Base-by-base conservation (phyloP, 2,329 filamentous ascomycete genomes). In the Cercospora sp. region DNA sequence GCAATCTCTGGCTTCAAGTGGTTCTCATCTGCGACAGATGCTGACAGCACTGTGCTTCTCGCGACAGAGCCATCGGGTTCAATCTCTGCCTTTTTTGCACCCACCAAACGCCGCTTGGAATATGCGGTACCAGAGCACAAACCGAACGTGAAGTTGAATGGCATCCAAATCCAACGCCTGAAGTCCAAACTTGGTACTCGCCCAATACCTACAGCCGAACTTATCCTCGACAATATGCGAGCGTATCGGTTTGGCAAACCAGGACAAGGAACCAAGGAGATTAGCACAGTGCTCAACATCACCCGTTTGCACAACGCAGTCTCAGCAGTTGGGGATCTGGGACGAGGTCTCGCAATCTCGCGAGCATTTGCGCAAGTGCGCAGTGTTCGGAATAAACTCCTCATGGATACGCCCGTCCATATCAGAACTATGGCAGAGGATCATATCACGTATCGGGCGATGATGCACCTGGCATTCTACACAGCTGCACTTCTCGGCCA, bases 171-270 rank as follows among this genome's bases (percentile, higher is more conserved):
- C 70, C 87, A 89, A 66, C 84, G 90, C 0, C 81, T 93, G 16
- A 93, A 93, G 79, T 86, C 87, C 77, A 93, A 93, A 74, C 83
- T 91, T 3, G 91, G 90, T 28, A 93, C 90, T 0, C 86, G 86
- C 58, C 83, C 88, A 0, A 81, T 93, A 0, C 90, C 91, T 0
- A 93, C 91, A 0, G 91, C 90, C 0, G 90, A 93, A 76, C 83
- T 93, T 0, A 89, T 90, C 68, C 82, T 81, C n/a, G 42, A 75
- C 63, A 68, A 75, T 36, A 75, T 76, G 9, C 76, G 79, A 36
- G 80, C 73, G 76, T 63, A 89, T 83, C 82, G 92, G 5, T 79
- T 94, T 30, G 91, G 91, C 5, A 79, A 84, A 3, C 84, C 90
- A 69, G 90, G 90, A 1, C 80, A 86, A 48, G 91, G 91, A 1